Evolutionary conservation across 2,329 filamentous ascomycete genomes (phyloP).

Genomic region (Aspergillus niger): DNA sequence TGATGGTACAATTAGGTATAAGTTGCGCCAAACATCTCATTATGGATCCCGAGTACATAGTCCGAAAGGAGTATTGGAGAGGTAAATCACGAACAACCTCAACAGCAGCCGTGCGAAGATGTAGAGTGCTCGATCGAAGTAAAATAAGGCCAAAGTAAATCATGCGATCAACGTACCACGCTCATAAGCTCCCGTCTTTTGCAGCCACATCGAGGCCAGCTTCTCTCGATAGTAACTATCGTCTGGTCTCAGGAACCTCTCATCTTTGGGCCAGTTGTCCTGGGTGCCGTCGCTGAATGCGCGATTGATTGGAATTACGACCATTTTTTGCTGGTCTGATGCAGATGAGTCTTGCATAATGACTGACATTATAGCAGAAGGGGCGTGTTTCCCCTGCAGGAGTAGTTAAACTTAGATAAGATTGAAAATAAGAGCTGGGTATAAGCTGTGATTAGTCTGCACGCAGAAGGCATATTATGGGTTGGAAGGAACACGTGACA

Average conservation of each 20-base stretch:
- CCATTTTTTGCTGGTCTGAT: conserved; percentile 21
- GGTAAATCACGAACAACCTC: neutral
- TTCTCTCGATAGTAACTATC: conserved; percentile 51
- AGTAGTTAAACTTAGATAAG: neutral
- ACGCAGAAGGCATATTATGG: neutral
- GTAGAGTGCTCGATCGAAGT: too few relatives aligned
- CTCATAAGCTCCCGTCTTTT: conserved; percentile 41
- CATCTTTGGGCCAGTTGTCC: conserved; percentile 39
- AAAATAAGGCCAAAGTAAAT: conserved; percentile 4
- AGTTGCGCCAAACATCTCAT: neutral
- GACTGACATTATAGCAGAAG: conserved; percentile 7
- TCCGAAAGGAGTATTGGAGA: neutral
- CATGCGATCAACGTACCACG: conserved; percentile 32
- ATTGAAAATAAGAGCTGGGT: neutral
- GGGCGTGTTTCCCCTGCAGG: neutral
- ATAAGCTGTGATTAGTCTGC: neutral
- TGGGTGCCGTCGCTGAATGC: conserved; percentile 43
- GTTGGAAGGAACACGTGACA: neutral
- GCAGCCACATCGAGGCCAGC: conserved; percentile 53
- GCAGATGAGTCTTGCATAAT: conserved; percentile 1
- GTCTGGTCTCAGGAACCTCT: conserved; percentile 39
- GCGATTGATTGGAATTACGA: conserved; percentile 37
- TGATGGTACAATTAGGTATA: neutral
- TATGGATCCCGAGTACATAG: too few relatives aligned
- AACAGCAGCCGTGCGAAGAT: neutral